A percentile compares a stretch with the other conserved stretches of the same genome.
Evolutionary conservation across 106 monocot genomes (phyloP).

Genomic region (Hemerocallis citrina): DNA sequence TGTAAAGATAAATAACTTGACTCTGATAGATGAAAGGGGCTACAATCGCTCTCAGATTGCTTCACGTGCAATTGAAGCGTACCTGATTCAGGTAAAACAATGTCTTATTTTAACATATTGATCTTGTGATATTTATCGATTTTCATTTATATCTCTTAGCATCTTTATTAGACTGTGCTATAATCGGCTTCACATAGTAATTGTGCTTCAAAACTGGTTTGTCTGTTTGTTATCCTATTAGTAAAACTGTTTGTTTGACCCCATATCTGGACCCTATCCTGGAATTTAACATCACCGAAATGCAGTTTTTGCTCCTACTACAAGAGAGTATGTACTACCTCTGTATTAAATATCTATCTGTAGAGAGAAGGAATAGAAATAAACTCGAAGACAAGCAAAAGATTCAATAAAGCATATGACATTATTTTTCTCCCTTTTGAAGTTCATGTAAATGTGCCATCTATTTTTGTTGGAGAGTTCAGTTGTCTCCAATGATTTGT

Average conservation of each 20-base stretch:
- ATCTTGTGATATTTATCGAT: not conserved
- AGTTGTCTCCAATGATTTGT: too few relatives aligned
- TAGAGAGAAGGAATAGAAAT: not conserved
- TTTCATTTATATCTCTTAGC: not conserved
- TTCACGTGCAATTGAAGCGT: conserved; percentile 73
- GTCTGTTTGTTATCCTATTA: not conserved
- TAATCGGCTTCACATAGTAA: not conserved
- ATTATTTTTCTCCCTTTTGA: not conserved
- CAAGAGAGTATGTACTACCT: not conserved
- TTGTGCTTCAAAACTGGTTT: not conserved
- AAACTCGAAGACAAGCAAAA: not conserved
- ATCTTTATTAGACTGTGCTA: not conserved
- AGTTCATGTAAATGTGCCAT: not conserved
- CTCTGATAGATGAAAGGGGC: conserved; percentile 57
- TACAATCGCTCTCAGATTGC: conserved; percentile 73
- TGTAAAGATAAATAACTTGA: conserved; percentile 72
- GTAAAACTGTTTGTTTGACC: not conserved
- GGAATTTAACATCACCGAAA: not conserved
- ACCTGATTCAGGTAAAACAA: conserved; percentile 83
- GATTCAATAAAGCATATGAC: not conserved
- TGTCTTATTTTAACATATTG: not conserved
- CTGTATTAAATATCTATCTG: not conserved
- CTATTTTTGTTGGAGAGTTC: not conserved
- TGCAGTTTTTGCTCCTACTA: not conserved
- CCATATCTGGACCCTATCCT: not conserved